phyloP scores from a whole-genome alignment of 2,329 filamentous ascomycete genomes.

The Neonectria neomacrospora region DNA sequence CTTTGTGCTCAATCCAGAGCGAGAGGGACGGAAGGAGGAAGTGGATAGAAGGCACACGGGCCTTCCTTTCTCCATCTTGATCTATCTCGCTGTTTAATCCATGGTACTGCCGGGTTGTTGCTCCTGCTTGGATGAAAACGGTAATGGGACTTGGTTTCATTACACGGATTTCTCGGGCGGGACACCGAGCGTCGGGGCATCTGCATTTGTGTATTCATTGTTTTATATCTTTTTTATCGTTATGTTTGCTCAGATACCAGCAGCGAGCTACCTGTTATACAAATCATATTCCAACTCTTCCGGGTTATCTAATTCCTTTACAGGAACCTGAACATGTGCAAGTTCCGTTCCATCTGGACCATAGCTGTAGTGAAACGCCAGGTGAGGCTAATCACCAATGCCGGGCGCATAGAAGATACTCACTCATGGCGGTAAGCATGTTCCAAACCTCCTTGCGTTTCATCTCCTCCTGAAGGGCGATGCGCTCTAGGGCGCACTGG shows the following conservation, averaged over 20 bases:
- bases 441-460: conserved; percentile 85
- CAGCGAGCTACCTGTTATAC: conserved; percentile 38
- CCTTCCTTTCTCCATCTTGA: conserved; percentile 6
- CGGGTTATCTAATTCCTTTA: conserved; percentile 1
- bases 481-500: conserved; percentile 83
- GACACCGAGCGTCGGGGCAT: conserved; percentile 27
- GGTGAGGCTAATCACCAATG: conserved; percentile 68
- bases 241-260: conserved; percentile 43
- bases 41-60: conserved; percentile 18
- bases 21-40: conserved; percentile 26
- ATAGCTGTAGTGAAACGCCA: neutral
- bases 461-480: conserved; percentile 85
- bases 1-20: conserved; percentile 24
- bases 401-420: conserved; percentile 73
- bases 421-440: conserved; percentile 71
- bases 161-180: conserved; percentile 27
- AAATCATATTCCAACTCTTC: conserved; percentile 31
- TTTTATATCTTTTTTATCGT: conserved; percentile 43
- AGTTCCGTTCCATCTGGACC: neutral
- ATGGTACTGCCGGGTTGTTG: conserved; percentile 15
- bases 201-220: conserved; percentile 41
- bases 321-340: neutral
- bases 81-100: conserved; percentile 23
- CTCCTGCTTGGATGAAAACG: conserved; percentile 15
- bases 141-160: conserved; percentile 27